Percentiles rank a stretch among this genome's conserved stretches.
These are phyloP conservation scores for Cymbidium sinense DNA, from an alignment of 106 monocot species.

Conservation along the genomic window DNA sequence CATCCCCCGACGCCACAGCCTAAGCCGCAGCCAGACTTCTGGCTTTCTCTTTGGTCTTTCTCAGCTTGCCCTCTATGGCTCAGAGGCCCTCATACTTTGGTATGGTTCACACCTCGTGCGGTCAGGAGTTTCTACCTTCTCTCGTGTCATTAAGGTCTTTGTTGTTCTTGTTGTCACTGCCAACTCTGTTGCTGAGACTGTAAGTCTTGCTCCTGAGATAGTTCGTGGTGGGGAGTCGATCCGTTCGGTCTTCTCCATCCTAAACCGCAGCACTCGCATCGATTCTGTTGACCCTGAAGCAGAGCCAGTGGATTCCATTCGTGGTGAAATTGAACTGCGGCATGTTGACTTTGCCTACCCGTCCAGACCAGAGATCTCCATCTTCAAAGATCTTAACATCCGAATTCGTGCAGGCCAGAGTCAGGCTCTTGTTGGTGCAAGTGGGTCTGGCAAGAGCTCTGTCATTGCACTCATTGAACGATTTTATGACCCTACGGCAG, in stretches of 20 bases:
- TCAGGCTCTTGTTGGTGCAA: constrained; percentile 80
- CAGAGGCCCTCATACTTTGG: constrained; percentile 78
- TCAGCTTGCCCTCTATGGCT: constrained; percentile 63
- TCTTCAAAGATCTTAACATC: constrained; percentile 72
- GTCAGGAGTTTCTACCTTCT: constrained; percentile 66
- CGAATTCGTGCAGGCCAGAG: constrained; percentile 60
- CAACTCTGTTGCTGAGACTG: constrained; percentile 74
- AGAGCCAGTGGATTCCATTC: constrained; percentile 39
- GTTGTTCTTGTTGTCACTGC: constrained; percentile 84
- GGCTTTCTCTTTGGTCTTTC: constrained; percentile 66
- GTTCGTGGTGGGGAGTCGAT: constrained; percentile 86
- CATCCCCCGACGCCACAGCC: constrained; percentile 43
- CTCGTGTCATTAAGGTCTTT: constrained; percentile 81
- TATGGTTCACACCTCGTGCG: constrained; percentile 68
- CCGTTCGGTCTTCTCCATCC: constrained; percentile 81
- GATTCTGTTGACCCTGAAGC: constrained; percentile 72
- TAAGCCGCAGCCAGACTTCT: constrained; percentile 56
- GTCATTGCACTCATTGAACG: constrained; percentile 77
- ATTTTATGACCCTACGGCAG: constrained; percentile 80
- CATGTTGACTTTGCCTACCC: constrained; percentile 73
- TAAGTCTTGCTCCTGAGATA: constrained; percentile 85
- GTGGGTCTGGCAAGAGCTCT: constrained; percentile 95
- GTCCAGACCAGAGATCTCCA: constrained; percentile 50
- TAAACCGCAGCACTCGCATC: constrained; percentile 66
- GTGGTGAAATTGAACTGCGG: constrained; percentile 62